phyloP scores from a whole-genome alignment of 148 eudicot genomes.

The Rhododendron simsii region DNA sequence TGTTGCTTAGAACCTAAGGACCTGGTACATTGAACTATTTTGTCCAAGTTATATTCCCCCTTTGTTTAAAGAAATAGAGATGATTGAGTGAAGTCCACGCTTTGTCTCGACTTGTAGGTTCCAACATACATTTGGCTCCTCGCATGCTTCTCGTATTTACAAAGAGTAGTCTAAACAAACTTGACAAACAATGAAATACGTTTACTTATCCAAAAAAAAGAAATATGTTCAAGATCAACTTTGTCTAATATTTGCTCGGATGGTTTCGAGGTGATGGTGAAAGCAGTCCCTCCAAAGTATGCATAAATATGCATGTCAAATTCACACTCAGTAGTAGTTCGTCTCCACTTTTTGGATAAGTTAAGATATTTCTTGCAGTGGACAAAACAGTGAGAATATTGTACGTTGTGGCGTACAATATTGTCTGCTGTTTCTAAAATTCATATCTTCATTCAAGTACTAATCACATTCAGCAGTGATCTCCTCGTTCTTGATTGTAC shows the following conservation, averaged over 20 bases:
- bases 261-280: slow-evolving; percentile 1
- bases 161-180: background rate
- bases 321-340: background rate
- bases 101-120: background rate
- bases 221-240: background rate
- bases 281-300: background rate
- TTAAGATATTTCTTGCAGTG: background rate
- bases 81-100: background rate
- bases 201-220: too few species aligned
- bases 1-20: background rate
- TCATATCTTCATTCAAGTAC: background rate
- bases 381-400: background rate
- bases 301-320: background rate
- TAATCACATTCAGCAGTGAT: too few species aligned
- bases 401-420: background rate
- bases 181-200: background rate
- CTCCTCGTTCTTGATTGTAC: background rate
- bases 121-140: background rate
- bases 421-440: background rate
- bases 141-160: background rate
- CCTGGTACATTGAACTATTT: background rate
- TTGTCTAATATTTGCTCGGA: background rate
- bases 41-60: background rate
- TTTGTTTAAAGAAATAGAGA: background rate
- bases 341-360: background rate